Percentiles rank a stretch among this genome's conserved stretches.
phyloP scores from a whole-genome alignment of 352 stramenopile species.

The Pythium guiyangense region DNA sequence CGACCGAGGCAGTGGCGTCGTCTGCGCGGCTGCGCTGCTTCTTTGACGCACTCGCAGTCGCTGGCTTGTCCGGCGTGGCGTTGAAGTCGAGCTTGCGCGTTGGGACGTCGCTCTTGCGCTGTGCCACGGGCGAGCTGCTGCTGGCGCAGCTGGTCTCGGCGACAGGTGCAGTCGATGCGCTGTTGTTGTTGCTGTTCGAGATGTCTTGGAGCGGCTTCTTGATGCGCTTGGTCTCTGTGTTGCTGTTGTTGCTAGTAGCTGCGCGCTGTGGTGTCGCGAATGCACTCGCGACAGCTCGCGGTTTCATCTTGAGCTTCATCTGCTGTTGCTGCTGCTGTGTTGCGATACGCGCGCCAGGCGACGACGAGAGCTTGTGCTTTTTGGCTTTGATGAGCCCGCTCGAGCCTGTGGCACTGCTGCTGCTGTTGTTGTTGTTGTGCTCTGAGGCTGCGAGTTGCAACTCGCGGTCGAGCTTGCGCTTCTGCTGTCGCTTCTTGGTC shows the following conservation, averaged over 20 bases:
- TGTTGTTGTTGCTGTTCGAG: constrained; percentile 38
- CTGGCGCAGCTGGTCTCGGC: too few species aligned
- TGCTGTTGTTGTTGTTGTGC: neutral
- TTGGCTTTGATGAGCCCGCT: constrained; percentile 1
- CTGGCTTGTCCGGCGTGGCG: constrained; percentile 29
- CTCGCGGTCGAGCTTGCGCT: constrained; percentile 25
- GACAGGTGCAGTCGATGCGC: neutral
- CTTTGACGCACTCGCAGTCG: neutral
- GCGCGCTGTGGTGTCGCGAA: too few species aligned
- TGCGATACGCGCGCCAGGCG: neutral
- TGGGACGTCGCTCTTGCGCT: constrained; percentile 8
- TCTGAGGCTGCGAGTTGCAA: constrained; percentile 11
- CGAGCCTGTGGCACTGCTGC: too few species aligned
- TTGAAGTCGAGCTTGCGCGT: constrained; percentile 47
- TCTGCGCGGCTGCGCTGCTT: constrained; percentile 8
- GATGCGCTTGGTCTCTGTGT: too few species aligned
- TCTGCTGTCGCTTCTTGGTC: constrained; percentile 24
- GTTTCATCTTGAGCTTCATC: constrained; percentile 3
- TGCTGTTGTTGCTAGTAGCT: too few species aligned
- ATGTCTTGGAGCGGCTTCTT: constrained; percentile 33
- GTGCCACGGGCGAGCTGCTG: too few species aligned
- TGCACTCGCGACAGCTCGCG: too few species aligned
- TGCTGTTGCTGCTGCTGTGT: constrained; percentile 8
- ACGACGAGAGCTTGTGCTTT: constrained; percentile 19
- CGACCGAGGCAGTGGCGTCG: constrained; percentile 1